Percentiles rank a stretch among this genome's conserved stretches.
phyloP scores from a whole-genome alignment of 1,139 yeast species.

The Scheffersomyces illinoinensis region DNA sequence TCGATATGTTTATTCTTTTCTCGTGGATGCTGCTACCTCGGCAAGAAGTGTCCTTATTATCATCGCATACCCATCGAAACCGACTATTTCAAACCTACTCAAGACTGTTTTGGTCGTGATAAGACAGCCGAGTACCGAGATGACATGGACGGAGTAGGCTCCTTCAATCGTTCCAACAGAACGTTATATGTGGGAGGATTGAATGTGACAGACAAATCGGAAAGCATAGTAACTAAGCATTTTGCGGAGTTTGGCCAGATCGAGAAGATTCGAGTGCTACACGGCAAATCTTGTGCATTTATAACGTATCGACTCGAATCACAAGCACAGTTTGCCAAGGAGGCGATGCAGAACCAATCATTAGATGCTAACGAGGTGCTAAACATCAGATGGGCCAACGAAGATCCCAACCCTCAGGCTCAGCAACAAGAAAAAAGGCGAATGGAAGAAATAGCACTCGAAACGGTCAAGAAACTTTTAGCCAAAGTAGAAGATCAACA shows the following conservation, averaged over 20 bases:
- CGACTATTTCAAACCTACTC: slow-evolving; percentile 55
- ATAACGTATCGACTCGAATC: slow-evolving; percentile 66
- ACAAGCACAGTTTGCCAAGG: slow-evolving; percentile 91
- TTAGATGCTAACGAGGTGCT: slow-evolving; percentile 64
- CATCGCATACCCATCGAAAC: slow-evolving; percentile 70
- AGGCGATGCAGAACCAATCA: slow-evolving; percentile 85
- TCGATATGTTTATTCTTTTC: slow-evolving; percentile 83
- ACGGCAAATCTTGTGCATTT: slow-evolving; percentile 73
- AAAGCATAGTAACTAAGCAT: slow-evolving; percentile 38
- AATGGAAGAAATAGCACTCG: slow-evolving; percentile 35
- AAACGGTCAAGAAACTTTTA: slow-evolving; percentile 34
- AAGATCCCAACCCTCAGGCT: slow-evolving; percentile 79
- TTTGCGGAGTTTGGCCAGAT: slow-evolving; percentile 80
- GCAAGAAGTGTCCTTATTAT: slow-evolving; percentile 70
- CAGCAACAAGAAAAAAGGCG: slow-evolving; percentile 49
- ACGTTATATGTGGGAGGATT: slow-evolving; percentile 82
- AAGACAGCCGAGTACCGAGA: slow-evolving; percentile 80
- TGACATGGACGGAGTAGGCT: slow-evolving; percentile 94
- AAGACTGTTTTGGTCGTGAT: slow-evolving; percentile 93
- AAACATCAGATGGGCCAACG: slow-evolving; percentile 84
- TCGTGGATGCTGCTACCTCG: slow-evolving; percentile 82
- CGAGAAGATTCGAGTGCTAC: slow-evolving; percentile 64
- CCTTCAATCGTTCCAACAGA: slow-evolving; percentile 66
- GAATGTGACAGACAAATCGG: slow-evolving; percentile 29
- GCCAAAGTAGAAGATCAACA: slow-evolving; percentile 7